Conservation (phyloP, 371 early-diverging fungal genomes). For the Mortierella sp. region DNA sequence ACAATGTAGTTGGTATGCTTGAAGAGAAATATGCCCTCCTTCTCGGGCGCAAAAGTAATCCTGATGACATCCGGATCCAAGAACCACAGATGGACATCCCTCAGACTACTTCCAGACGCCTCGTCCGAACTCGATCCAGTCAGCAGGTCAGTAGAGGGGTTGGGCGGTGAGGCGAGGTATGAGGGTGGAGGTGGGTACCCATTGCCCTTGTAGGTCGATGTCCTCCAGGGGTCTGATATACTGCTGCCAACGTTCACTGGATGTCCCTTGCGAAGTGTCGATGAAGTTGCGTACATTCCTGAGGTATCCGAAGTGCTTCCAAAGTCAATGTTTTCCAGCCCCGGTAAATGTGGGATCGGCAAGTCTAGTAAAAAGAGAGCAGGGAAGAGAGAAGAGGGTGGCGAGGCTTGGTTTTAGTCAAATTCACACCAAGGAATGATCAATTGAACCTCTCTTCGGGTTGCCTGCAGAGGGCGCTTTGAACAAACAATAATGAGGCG, state of each 20-base stretch:
- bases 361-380: constrained; percentile 35
- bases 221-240: constrained; percentile 40
- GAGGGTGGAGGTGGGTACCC: constrained; percentile 54
- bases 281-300: constrained; percentile 25
- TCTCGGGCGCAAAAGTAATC: constrained; percentile 80
- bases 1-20: constrained; percentile 88
- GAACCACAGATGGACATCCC: constrained; percentile 61
- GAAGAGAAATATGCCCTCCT: constrained; percentile 83
- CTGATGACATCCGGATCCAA: constrained; percentile 64
- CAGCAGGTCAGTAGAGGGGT: constrained; percentile 8
- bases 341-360: constrained; percentile 51
- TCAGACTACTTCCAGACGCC: constrained; percentile 6
- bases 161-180: constrained; percentile 39
- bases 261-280: constrained; percentile 27
- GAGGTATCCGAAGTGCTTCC: constrained; percentile 20
- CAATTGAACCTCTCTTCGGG: too few relatives aligned
- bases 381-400: not conserved
- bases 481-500: too few relatives aligned
- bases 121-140: constrained; percentile 14
- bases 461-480: too few relatives aligned
- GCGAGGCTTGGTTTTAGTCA: not conserved
- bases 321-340: constrained; percentile 47
- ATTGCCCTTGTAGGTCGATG: constrained; percentile 23
- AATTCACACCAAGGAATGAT: too few relatives aligned
- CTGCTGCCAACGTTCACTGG: constrained; percentile 28